Conservation (phyloP, 1,139 yeast genomes). For the Debaryomyces singareniensis region DNA sequence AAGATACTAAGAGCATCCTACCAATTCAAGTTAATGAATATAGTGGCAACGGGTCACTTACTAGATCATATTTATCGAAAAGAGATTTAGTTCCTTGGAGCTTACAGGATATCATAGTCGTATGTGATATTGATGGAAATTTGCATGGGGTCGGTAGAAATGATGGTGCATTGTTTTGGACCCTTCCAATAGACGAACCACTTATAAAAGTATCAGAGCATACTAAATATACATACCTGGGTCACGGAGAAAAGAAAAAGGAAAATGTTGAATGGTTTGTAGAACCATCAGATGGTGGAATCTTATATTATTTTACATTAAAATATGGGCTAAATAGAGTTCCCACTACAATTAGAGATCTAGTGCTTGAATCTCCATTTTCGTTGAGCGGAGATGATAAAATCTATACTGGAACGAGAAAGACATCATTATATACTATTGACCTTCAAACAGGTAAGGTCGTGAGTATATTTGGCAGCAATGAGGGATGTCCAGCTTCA, state of each 20-base stretch:
- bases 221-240: constrained; percentile 8
- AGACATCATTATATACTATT: constrained; percentile 69
- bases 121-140: constrained; percentile 85
- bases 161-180: constrained; percentile 77
- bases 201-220: constrained; percentile 41
- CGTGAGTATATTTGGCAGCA: constrained; percentile 60
- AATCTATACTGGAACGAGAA: constrained; percentile 80
- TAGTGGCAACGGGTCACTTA: too few relatives aligned
- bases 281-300: constrained; percentile 86
- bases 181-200: constrained; percentile 51
- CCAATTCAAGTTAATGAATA: too few relatives aligned
- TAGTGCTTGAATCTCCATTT: constrained; percentile 81
- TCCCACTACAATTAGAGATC: constrained; percentile 74
- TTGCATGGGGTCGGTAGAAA: constrained; percentile 75
- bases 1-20: too few relatives aligned
- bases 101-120: constrained; percentile 56
- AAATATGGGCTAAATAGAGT: constrained; percentile 70
- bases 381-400: constrained; percentile 77
- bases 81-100: constrained; percentile 38
- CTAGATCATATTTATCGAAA: too few relatives aligned
- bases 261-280: constrained; percentile 64
- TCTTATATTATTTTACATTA: constrained; percentile 79
- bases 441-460: constrained; percentile 74
- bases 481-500: constrained; percentile 28
- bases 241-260: constrained; percentile 4